Conservation (phyloP, 345 rosid genomes). For the Eucalyptus regnans region DNA sequence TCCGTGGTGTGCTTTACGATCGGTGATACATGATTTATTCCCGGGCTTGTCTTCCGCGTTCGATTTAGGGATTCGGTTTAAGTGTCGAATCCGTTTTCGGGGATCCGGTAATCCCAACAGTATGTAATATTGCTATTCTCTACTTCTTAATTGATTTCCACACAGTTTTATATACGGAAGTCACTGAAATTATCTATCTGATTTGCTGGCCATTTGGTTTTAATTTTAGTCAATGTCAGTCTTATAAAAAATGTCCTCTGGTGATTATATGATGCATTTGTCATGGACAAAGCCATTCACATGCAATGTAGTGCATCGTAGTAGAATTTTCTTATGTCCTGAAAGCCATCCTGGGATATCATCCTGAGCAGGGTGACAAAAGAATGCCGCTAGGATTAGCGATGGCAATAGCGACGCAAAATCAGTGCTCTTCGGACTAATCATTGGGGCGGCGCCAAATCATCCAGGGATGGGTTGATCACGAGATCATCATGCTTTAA, state of each 20-base stretch:
- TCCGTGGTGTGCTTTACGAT: no score
- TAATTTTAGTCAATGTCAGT: not conserved
- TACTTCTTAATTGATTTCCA: not conserved
- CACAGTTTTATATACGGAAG: not conserved
- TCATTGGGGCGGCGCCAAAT: not conserved
- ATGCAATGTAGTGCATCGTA: not conserved
- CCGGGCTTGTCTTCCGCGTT: no score
- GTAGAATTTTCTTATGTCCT: not conserved
- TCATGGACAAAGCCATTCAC: not conserved
- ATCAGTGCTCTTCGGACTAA: not conserved
- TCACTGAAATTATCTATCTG: not conserved
- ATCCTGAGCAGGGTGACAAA: not conserved
- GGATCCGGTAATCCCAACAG: no score
- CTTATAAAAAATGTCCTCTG: not conserved
- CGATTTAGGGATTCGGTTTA: no score
- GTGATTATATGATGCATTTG: not conserved
- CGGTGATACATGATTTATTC: no score
- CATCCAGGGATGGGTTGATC: not conserved
- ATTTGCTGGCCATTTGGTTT: not conserved
- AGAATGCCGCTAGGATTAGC: not conserved
- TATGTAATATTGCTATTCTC: no score
- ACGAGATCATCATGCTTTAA: not conserved
- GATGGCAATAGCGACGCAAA: not conserved
- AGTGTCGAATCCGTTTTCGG: no score
- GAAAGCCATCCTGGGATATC: not conserved